Evolutionary conservation across 805 yeast genomes (phyloP).

Genomic region (Saturnispora silvae): DNA sequence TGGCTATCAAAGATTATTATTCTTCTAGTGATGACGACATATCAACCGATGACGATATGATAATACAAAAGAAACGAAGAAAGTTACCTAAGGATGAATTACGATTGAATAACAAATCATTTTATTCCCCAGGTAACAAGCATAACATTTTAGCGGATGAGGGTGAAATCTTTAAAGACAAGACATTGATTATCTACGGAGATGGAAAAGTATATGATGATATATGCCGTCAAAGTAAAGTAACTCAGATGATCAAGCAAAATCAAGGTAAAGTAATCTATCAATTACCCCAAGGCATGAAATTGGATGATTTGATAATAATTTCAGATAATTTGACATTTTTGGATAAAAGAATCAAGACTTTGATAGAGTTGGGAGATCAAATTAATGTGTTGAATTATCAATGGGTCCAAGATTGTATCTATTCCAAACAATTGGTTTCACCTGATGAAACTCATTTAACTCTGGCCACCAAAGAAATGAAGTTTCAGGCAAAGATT

Average conservation of each 20-base stretch:
- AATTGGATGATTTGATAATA: no score
- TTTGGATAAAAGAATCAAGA: no score
- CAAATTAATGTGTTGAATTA: slow-evolving; percentile 52
- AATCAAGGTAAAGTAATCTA: slow-evolving; percentile 38
- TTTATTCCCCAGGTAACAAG: slow-evolving; percentile 1
- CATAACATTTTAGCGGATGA: not conserved
- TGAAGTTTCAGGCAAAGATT: slow-evolving; percentile 16
- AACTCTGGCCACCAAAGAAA: slow-evolving; percentile 17
- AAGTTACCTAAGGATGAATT: not conserved
- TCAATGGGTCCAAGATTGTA: slow-evolving; percentile 63
- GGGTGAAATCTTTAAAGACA: slow-evolving; percentile 30
- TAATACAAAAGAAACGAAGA: not conserved
- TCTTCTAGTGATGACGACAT: not conserved
- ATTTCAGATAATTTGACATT: no score
- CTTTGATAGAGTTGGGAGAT: no score
- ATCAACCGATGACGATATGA: slow-evolving; percentile 3
- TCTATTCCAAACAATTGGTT: slow-evolving; percentile 31
- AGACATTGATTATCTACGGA: slow-evolving; percentile 42
- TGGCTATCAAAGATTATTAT: no score
- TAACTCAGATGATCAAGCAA: slow-evolving; percentile 28
- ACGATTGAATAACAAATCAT: not conserved
- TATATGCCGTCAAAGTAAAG: slow-evolving; percentile 25
- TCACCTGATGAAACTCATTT: slow-evolving; percentile 55
- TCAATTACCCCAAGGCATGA: no score
- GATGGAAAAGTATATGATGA: slow-evolving; percentile 28